Conservation (phyloP, 208 protist species). For the Acanthamoeba royreba region DNA sequence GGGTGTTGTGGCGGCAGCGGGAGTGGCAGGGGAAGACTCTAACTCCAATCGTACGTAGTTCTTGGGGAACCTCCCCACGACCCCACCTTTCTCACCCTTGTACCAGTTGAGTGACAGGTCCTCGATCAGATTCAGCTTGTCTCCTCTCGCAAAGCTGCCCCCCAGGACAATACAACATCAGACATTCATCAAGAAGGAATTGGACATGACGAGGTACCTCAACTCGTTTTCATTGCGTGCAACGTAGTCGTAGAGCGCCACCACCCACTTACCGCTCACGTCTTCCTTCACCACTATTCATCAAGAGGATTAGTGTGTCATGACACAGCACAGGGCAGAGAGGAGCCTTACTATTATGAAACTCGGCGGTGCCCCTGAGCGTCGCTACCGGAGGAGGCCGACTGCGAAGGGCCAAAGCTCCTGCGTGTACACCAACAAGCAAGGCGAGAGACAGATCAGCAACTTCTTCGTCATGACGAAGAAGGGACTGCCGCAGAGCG, state of each 20-base stretch:
- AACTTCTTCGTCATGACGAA: no score
- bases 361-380: no score
- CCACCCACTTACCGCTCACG: not conserved
- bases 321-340: not conserved
- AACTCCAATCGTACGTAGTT: not conserved
- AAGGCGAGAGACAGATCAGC: no score
- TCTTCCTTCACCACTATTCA: not conserved
- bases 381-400: no score
- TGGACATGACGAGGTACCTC: not conserved
- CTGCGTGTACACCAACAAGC: no score
- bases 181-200: not conserved
- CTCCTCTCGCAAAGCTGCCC: not conserved
- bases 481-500: no score
- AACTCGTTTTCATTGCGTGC: not conserved
- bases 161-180: not conserved
- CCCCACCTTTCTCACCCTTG: not conserved
- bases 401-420: no score
- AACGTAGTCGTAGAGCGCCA: not conserved
- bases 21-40: not conserved
- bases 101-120: constrained; percentile 4
- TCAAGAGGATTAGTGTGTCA: not conserved
- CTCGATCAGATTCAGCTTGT: not conserved
- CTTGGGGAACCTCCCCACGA: not conserved
- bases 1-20: not conserved
- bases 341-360: no score